Evolutionary conservation across 768 basidiomycete genomes (phyloP).

Genomic region (Tricholomella constricta): DNA sequence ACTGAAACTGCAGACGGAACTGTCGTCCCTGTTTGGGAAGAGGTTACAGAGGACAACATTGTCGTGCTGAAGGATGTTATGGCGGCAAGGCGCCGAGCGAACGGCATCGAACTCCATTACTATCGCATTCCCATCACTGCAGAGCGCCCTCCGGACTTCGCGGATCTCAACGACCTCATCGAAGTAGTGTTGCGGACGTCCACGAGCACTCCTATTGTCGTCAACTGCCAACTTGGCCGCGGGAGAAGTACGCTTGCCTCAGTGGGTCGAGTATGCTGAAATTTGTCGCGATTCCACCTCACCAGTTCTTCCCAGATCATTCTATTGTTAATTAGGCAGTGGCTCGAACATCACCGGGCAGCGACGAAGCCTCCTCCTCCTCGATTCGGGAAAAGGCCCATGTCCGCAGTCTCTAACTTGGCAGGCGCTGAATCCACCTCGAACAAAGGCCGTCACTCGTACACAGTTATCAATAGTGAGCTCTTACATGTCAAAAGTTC

Average conservation of each 20-base stretch:
- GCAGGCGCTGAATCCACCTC: constrained; percentile 34
- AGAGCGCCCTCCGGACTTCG: constrained; percentile 76
- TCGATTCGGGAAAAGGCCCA: constrained; percentile 34
- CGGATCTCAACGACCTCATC: constrained; percentile 75
- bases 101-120: constrained; percentile 72
- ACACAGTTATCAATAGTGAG: constrained; percentile 78
- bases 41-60: constrained; percentile 70
- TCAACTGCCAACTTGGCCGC: constrained; percentile 94
- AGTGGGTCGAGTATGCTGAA: constrained; percentile 39
- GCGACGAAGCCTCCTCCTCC: constrained; percentile 41
- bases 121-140: constrained; percentile 91
- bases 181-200: constrained; percentile 74
- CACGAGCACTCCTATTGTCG: constrained; percentile 76
- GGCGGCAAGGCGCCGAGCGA: constrained; percentile 49
- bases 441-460: constrained; percentile 57
- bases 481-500: no score
- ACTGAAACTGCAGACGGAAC: constrained; percentile 86
- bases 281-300: not conserved
- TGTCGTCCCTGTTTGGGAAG: constrained; percentile 95
- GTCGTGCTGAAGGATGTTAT: constrained; percentile 89
- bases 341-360: constrained; percentile 58
- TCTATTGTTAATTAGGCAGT: constrained; percentile 79
- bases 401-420: constrained; percentile 45
- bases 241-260: constrained; percentile 93
- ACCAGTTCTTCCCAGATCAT: constrained; percentile 64